Evolutionary conservation across 106 monocot species (phyloP), one percentile per base, ranked within the genome.

Genomic region (Hemerocallis citrina): DNA sequence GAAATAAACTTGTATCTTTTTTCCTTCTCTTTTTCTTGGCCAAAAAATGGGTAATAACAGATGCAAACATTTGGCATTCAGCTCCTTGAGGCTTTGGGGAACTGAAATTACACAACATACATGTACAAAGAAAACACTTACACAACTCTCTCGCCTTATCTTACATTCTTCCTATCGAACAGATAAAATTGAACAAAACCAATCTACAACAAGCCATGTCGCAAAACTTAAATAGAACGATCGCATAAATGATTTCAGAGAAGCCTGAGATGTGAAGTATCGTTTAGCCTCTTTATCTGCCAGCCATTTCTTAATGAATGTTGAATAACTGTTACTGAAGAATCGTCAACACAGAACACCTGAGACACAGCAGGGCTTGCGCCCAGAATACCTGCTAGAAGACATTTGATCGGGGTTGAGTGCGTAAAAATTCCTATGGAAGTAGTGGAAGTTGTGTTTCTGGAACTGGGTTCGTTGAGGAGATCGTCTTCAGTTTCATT

Each of bases 211-310:
- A 47, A 47, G 2, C 47, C 47, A 47, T 4, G 21, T 47, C 47
- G n/a, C n/a, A 2, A 51, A 51, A 3, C 2, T 28, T 2, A 51
- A 51, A 27, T 3, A 5, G 13, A 20, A 22, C 49, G 24, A 49
- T 22, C 4, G 11, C 52, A 55, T 16, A 10, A n/a, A 19, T 36
- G 3, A 38, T 0, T 5, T 77, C 59, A 98, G 7, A 98, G 84
- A 67, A 98, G 96, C 67, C 96, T 84, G 33, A 98, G 84, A 79
- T 98, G 96, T 45, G 96, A 78, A 25, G 96, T 91, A 68, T 98
- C 96, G 52, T 98, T 98, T 52, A 87, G 29, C 69, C 84, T 71
- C 74, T 82, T 98, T 52, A 98, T 77, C 65, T 81, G 80, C 96
- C 96, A 98, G 17, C 96, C 96, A 12, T 71, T 84, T 71, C 74